phyloP scores from a whole-genome alignment of 202 grass and related monocot genomes.

The Carex arenaria region DNA sequence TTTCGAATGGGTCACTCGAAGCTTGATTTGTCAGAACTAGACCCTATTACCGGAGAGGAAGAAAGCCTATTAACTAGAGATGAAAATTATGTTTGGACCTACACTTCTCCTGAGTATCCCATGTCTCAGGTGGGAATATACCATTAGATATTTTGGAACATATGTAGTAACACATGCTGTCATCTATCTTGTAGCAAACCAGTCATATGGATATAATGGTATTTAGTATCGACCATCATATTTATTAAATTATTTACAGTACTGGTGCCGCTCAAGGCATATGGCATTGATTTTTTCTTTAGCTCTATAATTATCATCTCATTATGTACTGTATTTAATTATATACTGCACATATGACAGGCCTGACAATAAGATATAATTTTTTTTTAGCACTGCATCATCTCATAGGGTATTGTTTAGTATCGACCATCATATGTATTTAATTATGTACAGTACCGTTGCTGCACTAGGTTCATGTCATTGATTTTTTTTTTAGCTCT shows the following conservation, averaged over 20 bases:
- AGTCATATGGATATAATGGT: not conserved
- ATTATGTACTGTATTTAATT: not conserved
- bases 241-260: not conserved
- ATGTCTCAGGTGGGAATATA: constrained; percentile 47
- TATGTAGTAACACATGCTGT: not conserved
- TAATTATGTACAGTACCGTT: not conserved
- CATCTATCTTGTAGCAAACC: not conserved
- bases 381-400: not conserved
- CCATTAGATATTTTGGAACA: not conserved
- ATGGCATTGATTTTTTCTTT: not conserved
- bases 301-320: not conserved
- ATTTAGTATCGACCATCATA: not conserved
- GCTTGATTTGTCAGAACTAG: constrained; percentile 21
- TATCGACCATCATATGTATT: too few species aligned
- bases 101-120: constrained; percentile 52
- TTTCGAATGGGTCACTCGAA: constrained; percentile 57
- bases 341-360: not conserved
- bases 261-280: not conserved
- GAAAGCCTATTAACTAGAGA: constrained; percentile 37
- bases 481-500: not conserved
- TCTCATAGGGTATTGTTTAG: not conserved
- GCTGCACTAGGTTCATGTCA: not conserved
- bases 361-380: not conserved
- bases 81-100: constrained; percentile 52
- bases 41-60: constrained; percentile 33